Conservation (phyloP, 1,139 yeast species). For the Debaryomycetaceae sp. region DNA sequence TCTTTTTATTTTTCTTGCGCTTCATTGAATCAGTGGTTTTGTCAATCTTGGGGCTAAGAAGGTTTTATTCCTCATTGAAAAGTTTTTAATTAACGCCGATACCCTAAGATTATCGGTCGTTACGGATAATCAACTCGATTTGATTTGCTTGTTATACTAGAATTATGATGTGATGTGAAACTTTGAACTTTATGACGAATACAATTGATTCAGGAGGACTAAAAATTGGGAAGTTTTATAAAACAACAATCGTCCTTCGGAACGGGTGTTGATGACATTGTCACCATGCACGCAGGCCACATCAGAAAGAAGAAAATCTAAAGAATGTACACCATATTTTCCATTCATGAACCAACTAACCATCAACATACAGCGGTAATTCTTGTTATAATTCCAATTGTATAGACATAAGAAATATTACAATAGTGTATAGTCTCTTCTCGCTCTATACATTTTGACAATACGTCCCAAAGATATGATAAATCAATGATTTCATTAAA, state of each 20-base stretch:
- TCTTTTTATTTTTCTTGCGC: not conserved
- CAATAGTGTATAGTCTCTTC: not conserved
- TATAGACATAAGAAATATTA: not conserved
- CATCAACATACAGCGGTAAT: not conserved
- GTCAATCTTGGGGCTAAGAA: not conserved
- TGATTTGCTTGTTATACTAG: slow-evolving; percentile 2
- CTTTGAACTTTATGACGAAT: not conserved
- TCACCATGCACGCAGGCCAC: not conserved
- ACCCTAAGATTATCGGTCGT: not conserved
- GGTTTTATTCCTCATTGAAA: not conserved
- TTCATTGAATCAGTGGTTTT: not conserved
- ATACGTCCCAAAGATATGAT: not conserved
- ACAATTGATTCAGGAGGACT: slow-evolving; percentile 21
- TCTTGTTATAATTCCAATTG: not conserved
- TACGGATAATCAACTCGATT: not conserved
- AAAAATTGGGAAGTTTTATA: not conserved
- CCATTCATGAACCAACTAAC: not conserved
- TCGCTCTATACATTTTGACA: not conserved
- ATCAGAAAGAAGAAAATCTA: not conserved
- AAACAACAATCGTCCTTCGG: not conserved
- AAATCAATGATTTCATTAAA: not conserved
- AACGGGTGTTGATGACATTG: not conserved
- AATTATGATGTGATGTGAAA: slow-evolving; percentile 4
- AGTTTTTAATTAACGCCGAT: not conserved
- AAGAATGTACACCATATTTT: not conserved